Conservation (phyloP, 2,329 filamentous ascomycete genomes). For the Penicillium sp. region DNA sequence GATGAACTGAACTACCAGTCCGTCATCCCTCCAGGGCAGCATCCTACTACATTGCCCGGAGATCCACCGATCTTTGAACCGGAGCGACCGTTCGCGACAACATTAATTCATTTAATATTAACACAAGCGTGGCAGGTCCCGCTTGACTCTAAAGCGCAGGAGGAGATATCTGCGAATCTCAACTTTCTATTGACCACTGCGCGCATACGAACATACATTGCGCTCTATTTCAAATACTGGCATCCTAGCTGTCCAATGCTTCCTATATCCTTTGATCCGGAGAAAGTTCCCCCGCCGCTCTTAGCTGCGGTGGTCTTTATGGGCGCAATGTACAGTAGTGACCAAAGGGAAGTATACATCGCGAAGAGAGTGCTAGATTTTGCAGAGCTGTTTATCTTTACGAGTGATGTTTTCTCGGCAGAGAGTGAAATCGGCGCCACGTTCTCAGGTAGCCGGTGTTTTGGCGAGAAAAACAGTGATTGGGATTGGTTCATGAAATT, state of each 20-base stretch:
- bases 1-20: constrained; percentile 21
- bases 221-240: constrained; percentile 47
- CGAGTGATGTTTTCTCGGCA: constrained; percentile 41
- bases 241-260: constrained; percentile 47
- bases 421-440: constrained; percentile 41
- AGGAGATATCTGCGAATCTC: constrained; percentile 40
- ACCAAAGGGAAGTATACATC: constrained; percentile 37
- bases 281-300: constrained; percentile 37
- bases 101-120: constrained; percentile 42
- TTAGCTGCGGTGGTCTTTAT: constrained; percentile 44
- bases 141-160: constrained; percentile 38
- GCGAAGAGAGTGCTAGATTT: constrained; percentile 45
- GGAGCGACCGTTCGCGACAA: constrained; percentile 38
- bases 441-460: constrained; percentile 26
- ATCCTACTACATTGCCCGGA: constrained; percentile 17
- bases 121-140: constrained; percentile 40
- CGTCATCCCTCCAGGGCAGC: constrained; percentile 18
- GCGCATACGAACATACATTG: constrained; percentile 42
- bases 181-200: constrained; percentile 42
- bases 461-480: constrained; percentile 25
- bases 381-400: constrained; percentile 45
- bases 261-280: constrained; percentile 43
- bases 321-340: constrained; percentile 47
- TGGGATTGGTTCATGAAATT: constrained; percentile 43
- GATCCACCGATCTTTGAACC: constrained; percentile 33